These are phyloP conservation scores for Drosera capensis DNA, from an alignment of 148 eudicot species.

Conservation along the genomic window DNA sequence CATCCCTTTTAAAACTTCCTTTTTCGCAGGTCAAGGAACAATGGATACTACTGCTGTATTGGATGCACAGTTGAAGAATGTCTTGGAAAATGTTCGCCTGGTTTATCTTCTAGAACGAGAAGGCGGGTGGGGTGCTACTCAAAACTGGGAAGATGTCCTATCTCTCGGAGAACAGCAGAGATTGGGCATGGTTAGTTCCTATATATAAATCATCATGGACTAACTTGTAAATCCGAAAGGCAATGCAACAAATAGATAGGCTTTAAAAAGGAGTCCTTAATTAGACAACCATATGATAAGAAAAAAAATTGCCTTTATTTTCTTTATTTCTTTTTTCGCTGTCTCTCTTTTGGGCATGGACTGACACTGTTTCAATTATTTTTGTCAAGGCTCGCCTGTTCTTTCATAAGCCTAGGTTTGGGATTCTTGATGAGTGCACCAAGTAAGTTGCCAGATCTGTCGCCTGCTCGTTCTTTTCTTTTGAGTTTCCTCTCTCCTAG, in stretches of 20 bases:
- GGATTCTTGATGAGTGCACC: slow-evolving; percentile 93
- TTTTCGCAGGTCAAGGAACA: slow-evolving; percentile 39
- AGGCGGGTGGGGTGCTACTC: slow-evolving; percentile 61
- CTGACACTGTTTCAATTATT: too few relatives aligned
- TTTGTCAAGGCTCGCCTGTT: slow-evolving; percentile 75
- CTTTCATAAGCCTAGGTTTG: slow-evolving; percentile 96
- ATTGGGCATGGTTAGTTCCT: slow-evolving; percentile 72
- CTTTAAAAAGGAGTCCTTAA: too few relatives aligned
- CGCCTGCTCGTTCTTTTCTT: background rate
- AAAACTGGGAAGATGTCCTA: slow-evolving; percentile 93
- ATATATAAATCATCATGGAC: background rate
- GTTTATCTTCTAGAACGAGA: slow-evolving; percentile 81
- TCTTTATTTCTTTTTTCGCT: background rate
- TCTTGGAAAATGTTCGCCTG: slow-evolving; percentile 69
- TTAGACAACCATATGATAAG: too few relatives aligned
- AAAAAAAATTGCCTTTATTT: too few relatives aligned
- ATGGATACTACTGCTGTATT: slow-evolving; percentile 18
- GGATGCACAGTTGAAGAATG: slow-evolving; percentile 44
- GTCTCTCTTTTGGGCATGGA: too few relatives aligned
- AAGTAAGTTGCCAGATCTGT: slow-evolving; percentile 33
- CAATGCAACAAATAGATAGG: background rate
- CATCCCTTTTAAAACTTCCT: too few relatives aligned
- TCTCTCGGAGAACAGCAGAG: slow-evolving; percentile 96
- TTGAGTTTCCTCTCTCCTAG: background rate
- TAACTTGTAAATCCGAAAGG: background rate